A percentile compares a stretch with the other conserved stretches of the same genome.
Evolutionary conservation across 495 filamentous ascomycete species (phyloP).

Genomic region (Daldinia concentrica): DNA sequence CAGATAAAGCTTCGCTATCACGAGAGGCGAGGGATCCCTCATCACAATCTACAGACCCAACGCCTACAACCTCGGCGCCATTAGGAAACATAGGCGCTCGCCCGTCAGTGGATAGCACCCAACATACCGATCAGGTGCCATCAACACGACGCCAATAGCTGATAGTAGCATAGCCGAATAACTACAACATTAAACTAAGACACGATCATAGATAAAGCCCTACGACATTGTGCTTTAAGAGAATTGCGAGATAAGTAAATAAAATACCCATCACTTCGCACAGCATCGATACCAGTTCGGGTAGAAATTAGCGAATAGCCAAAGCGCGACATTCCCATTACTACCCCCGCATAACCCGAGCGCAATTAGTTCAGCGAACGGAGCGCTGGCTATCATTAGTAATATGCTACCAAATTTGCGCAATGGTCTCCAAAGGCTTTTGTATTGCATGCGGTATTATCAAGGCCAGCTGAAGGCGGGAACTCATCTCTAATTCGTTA

Average conservation of each 20-base stretch:
- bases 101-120: conserved; percentile 24
- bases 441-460: too few relatives aligned
- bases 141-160: conserved; percentile 43
- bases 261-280: not conserved
- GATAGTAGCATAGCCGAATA: not conserved
- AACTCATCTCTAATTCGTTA: too few relatives aligned
- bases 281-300: not conserved
- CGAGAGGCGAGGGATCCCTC: conserved; percentile 30
- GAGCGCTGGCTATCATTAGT: too few relatives aligned
- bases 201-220: not conserved
- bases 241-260: not conserved
- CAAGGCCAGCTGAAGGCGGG: too few relatives aligned
- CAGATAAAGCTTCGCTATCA: conserved; percentile 16
- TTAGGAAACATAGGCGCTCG: conserved; percentile 22
- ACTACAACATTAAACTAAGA: not conserved
- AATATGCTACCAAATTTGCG: too few relatives aligned
- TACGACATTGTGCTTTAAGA: not conserved
- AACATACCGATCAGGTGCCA: conserved; percentile 12
- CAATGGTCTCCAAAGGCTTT: too few relatives aligned
- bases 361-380: too few relatives aligned
- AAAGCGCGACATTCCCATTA: too few relatives aligned
- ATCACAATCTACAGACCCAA: conserved; percentile 24
- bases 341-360: too few relatives aligned
- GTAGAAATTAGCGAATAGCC: too few relatives aligned
- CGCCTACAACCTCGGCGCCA: conserved; percentile 11